Evolutionary conservation across 371 early-diverging fungal species (phyloP), one percentile per base, ranked within the genome.

Genomic region (Cokeromyces recurvatus): DNA sequence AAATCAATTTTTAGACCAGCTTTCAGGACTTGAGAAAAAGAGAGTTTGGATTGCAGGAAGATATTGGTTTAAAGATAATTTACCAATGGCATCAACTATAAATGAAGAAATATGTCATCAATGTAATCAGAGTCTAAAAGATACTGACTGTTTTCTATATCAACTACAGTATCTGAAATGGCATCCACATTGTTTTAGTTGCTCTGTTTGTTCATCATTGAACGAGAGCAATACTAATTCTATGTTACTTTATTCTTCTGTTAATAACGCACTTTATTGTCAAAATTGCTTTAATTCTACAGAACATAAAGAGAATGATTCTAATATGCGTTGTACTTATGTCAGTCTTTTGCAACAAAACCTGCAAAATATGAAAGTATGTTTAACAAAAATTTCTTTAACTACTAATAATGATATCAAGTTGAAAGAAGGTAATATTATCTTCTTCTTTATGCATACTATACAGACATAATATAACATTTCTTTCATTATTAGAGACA

Each of bases 171-270:
- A 43, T 12, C 17, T 31, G 14, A 34, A 41, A 22, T 93, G 92
- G 92, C 94, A 93, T 48, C 62, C 66, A n/a, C 56, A 61, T 39
- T 93, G 94, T 51, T 82, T 91, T 47, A 51, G 61, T n/a, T 93
- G 94, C 60, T 49, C 60, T 15, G 45, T 38, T 12, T 91, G 92
- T 50, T 50, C 64, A 24, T 52, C 55, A n/a, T n/a, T n/a, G n/a
- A n/a, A n/a, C n/a, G n/a, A n/a, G n/a, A n/a, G n/a, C n/a, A 6
- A 57, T 68, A 36, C 64, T 84, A 35, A 56, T 68, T 27, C 41
- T 66, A n/a, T 56, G 62, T 2, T 39, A 22, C 0, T 43, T 41
- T 0, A 22, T 32, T 0, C 19, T 45, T 7, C 21, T 32, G 12
- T 5, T 19, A n/a, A n/a, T 6, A 32, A 20, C 12, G 15, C 23